Evolutionary conservation across 208 protist species (phyloP).

Genomic region (Perkinsela sp.): DNA sequence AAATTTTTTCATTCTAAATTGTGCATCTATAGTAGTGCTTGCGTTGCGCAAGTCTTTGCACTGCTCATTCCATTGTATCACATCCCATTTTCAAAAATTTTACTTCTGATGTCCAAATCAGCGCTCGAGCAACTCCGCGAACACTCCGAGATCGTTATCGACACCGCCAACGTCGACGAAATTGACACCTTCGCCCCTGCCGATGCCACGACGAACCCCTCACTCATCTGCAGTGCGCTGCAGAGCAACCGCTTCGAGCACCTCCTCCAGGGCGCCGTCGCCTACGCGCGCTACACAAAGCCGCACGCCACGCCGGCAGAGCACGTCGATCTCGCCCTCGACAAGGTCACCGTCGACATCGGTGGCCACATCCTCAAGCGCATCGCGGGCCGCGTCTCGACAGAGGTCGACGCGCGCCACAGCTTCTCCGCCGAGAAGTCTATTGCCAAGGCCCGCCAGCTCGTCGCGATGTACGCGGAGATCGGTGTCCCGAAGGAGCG

Average conservation of each 20-base stretch:
- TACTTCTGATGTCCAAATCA: background rate
- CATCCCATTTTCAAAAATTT: too few species aligned
- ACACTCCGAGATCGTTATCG: conserved; percentile 63
- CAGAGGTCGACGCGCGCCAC: conserved; percentile 84
- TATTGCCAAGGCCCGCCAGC: conserved; percentile 63
- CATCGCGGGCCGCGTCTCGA: conserved; percentile 79
- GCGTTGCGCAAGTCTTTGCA: too few species aligned
- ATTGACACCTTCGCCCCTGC: conserved; percentile 69
- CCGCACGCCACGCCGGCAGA: conserved; percentile 9
- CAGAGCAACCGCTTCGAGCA: conserved; percentile 51
- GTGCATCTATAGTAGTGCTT: too few species aligned
- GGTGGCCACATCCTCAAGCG: conserved; percentile 86
- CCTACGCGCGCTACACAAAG: conserved; percentile 31
- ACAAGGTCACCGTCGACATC: conserved; percentile 79
- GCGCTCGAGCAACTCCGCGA: conserved; percentile 25
- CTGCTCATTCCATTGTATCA: too few species aligned
- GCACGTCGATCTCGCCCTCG: conserved; percentile 27
- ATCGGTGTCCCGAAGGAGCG: conserved; percentile 55
- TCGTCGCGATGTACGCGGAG: conserved; percentile 78
- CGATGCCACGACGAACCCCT: conserved; percentile 92
- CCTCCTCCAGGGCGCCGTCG: conserved; percentile 55
- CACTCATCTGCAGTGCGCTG: conserved; percentile 66
- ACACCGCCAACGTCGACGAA: conserved; percentile 81
- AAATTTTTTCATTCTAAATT: too few species aligned
- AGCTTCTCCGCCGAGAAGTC: conserved; percentile 74